These are phyloP conservation scores for Leccinum imitatum DNA, from an alignment of 768 basidiomycete genomes.

Conservation along the genomic window DNA sequence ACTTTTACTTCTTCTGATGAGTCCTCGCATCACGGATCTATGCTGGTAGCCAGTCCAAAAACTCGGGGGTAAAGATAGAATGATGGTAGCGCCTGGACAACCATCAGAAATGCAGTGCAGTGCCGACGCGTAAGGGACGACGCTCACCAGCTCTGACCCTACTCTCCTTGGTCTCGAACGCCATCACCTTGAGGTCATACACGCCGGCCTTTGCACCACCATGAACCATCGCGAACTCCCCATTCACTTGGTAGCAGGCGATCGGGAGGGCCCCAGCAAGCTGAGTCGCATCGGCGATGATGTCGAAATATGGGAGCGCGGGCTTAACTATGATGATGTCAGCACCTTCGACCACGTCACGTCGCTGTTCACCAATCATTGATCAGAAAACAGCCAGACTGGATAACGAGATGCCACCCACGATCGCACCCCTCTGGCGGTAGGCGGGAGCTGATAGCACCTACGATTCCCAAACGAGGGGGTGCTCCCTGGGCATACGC, in stretches of 20 bases:
- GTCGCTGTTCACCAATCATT: slow-evolving; percentile 50
- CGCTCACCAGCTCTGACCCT: slow-evolving; percentile 87
- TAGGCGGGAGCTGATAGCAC: slow-evolving; percentile 95
- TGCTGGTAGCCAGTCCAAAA: slow-evolving; percentile 78
- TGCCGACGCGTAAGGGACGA: background rate
- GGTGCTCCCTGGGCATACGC: slow-evolving; percentile 35
- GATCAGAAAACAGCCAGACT: slow-evolving; percentile 1
- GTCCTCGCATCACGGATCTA: slow-evolving; percentile 7
- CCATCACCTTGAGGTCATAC: slow-evolving; percentile 91
- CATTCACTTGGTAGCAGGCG: slow-evolving; percentile 97
- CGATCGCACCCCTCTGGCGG: slow-evolving; percentile 87
- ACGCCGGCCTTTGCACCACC: slow-evolving; percentile 92
- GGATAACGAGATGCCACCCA: slow-evolving; percentile 40
- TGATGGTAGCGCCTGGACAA: slow-evolving; percentile 77
- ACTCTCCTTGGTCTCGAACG: slow-evolving; percentile 88
- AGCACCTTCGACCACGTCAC: slow-evolving; percentile 91
- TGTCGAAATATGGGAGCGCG: slow-evolving; percentile 92
- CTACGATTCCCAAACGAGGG: slow-evolving; percentile 95
- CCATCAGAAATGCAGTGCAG: slow-evolving; percentile 8
- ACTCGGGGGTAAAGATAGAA: slow-evolving; percentile 91
- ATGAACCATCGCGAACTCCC: slow-evolving; percentile 96
- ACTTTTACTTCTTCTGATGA: background rate
- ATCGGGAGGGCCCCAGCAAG: slow-evolving; percentile 85
- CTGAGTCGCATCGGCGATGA: slow-evolving; percentile 83
- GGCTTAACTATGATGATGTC: slow-evolving; percentile 99